Conservation (phyloP, 78 protist species). For the Ministeria vibrans region DNA sequence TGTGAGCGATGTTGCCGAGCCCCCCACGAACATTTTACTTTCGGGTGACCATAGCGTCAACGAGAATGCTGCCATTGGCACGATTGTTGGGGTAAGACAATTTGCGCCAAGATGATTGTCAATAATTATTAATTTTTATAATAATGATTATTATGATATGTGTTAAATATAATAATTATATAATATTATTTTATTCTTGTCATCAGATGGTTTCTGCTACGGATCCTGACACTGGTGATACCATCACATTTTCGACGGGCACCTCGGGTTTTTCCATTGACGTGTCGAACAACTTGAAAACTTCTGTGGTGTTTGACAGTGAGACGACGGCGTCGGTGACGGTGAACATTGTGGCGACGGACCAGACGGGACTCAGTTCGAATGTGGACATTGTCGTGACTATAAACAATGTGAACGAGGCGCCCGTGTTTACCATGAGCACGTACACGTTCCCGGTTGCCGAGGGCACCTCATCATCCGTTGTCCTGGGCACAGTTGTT, state of each 20-base stretch:
- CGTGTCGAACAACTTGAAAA: not conserved
- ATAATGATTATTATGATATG: too few species aligned
- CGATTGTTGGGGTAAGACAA: not conserved
- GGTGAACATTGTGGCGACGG: not conserved
- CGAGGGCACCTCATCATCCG: too few species aligned
- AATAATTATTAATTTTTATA: too few species aligned
- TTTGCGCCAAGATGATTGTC: too few species aligned
- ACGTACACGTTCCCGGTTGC: too few species aligned
- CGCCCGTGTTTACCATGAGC: too few species aligned
- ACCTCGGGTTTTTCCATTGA: not conserved
- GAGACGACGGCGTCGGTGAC: not conserved
- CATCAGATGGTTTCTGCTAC: too few species aligned
- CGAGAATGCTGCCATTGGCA: not conserved
- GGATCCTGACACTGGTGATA: not conserved
- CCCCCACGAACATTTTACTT: not conserved
- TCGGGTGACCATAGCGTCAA: not conserved
- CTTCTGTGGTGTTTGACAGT: not conserved
- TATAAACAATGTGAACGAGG: conserved; percentile 2
- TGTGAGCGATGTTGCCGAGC: not conserved
- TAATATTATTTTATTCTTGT: too few species aligned
- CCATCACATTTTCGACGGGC: not conserved
- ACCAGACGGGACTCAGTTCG: not conserved
- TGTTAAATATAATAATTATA: too few species aligned
- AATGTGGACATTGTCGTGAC: not conserved
- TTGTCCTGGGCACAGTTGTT: too few species aligned